Base-by-base conservation (phyloP, 176 grass and related monocot species). In the Lolium rigidum region DNA sequence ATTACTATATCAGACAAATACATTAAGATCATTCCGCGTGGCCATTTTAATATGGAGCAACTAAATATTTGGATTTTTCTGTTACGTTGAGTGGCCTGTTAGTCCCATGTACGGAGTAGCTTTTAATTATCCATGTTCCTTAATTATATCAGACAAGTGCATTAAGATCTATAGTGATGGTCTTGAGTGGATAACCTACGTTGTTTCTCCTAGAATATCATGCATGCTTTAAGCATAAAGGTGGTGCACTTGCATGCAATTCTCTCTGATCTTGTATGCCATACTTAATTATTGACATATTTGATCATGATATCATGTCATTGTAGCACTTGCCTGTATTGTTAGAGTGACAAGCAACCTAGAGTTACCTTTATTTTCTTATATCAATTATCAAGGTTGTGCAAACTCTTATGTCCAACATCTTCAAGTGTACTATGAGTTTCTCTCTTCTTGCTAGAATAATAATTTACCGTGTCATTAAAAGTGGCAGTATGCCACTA, bases 1-100 rank as follows among this genome's bases (percentile, higher is more conserved):
- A 35, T 35, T 3, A 35, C 31, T 35, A 35, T 35, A 35, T 35
- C 31, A 35, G 31, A 35, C 31, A 35, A 3, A 35, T 35, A 35
- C 31, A 35, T 35, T 35, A 35, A 35, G 31, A 35, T 35, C 31
- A 35, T 44, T 41, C 48, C 5, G 16, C 54, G 77, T 85, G 15
- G 41, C 62, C 52, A 52, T 70, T 85, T 81, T 85, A 85, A 88
- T 85, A 71, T 72, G 76, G 35, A 48, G 46, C 4, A 25, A 81
- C 39, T 26, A 69, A 88, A 66, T 61, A 73, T 24, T 12, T 80
- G 75, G 5, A 4, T 44, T 61, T n/a, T 20, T 76, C 51, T 77
- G 86, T 20, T 20, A 43, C 73, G 22, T 44, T 37, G 49, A 80
- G 59, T 59, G 50, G 76, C 25, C 73, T 83, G 49, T 59, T 24